Base-by-base conservation (phyloP, 345 rosid species). In the Raphanus sativus region DNA sequence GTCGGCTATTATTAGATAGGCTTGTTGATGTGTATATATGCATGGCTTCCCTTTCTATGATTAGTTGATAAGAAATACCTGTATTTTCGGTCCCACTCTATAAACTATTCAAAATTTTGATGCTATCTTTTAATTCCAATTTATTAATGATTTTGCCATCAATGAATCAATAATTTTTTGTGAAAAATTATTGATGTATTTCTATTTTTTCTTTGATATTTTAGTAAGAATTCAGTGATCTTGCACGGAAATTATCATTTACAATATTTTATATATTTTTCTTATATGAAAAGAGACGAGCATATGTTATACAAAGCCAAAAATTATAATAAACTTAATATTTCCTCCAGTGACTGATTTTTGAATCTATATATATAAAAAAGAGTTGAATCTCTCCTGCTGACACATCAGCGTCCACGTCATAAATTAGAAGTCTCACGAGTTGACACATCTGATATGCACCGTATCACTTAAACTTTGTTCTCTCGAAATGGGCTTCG, bases 1-100 rank as follows among this genome's bases (percentile, higher is more conserved):
- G 79, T 68, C 79, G 68, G 79, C 79, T 67, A 67, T 67, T 32
- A 75, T 67, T 75, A 60, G 62, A 32, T 60, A 9, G 29, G 24
- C n/a, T 34, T 34, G 45, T 59, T 34, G 50, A 60, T 59, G n/a
- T n/a, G 26, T 11, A 52, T 12, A 59, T 29, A 59, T 21, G 21
- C 21, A 21, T 67, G 59, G 45, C n/a, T 15, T 67, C 48, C 59
- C 62, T 63, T 48, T 67, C 9, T 24, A 29, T 56, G 61, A 21
- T 56, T 48, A 48, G 54, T 48, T 48, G 54, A 48, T 48, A 48
- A 13, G 54, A 4, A 48, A 48, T 2, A 67, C 67, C 67, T 67
- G 67, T 28, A 67, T 58, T 67, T 75, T 75, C 78, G 67, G 73
- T 67, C 72, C 38, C 33, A 17, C 69, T 60, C 50, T 12, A 65